phyloP scores from a whole-genome alignment of 768 basidiomycete genomes.

The Auriscalpium microsporum region DNA sequence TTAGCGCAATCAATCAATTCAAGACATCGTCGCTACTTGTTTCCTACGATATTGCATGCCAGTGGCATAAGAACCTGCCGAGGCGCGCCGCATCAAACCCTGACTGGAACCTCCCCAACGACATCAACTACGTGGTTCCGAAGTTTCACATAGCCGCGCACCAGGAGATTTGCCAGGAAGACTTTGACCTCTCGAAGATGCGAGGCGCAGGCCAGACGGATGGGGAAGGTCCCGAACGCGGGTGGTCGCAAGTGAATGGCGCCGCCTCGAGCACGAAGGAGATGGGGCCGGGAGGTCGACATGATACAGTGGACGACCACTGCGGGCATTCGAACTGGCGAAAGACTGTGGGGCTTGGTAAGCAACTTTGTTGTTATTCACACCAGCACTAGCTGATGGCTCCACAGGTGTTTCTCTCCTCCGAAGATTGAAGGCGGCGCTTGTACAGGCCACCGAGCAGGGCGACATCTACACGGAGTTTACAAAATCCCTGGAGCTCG shows the following conservation, averaged over 20 bases:
- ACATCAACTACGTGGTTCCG: not conserved
- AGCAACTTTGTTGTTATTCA: not conserved
- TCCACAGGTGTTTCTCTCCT: not conserved
- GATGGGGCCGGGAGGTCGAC: constrained; percentile 26
- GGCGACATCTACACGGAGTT: not conserved
- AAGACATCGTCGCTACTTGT: not conserved
- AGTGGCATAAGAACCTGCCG: constrained; percentile 18
- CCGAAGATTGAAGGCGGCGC: not conserved
- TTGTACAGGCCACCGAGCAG: not conserved
- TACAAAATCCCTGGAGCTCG: not conserved
- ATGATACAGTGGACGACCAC: constrained; percentile 21
- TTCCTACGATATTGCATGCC: constrained; percentile 21
- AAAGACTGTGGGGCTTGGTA: constrained; percentile 9
- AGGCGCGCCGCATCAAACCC: not conserved
- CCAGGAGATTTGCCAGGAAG: constrained; percentile 15
- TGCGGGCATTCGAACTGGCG: constrained; percentile 22
- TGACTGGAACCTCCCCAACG: not conserved
- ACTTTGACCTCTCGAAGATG: constrained; percentile 1
- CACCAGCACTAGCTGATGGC: not conserved
- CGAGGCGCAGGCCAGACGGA: no score
- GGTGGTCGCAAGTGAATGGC: constrained; percentile 14
- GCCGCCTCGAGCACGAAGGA: constrained; percentile 24
- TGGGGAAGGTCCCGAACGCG: no score
- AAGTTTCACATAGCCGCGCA: constrained; percentile 20
- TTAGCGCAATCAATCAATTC: not conserved